Evolutionary conservation across 2,329 filamentous ascomycete genomes (phyloP).

Genomic region (Colletotrichum lupini): DNA sequence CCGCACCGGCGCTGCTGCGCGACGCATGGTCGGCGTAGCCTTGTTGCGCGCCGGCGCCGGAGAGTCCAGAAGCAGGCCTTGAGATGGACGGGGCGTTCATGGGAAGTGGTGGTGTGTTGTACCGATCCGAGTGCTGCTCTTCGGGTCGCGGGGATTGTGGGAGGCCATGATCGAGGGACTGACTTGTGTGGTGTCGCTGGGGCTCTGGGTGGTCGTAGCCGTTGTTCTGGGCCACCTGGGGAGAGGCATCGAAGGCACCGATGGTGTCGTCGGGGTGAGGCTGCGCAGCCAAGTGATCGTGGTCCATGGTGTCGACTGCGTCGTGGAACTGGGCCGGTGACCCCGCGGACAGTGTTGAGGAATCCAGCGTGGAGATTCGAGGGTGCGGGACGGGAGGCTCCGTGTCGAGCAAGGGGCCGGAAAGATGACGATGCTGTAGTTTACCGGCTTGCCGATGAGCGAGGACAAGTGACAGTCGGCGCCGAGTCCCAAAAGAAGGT

Average conservation of each 20-base stretch:
- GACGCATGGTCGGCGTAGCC: slow-evolving; percentile 57
- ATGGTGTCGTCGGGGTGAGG: slow-evolving; percentile 61
- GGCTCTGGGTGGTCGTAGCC: slow-evolving; percentile 46
- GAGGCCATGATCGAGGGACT: slow-evolving; percentile 62
- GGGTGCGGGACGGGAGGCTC: slow-evolving; percentile 32
- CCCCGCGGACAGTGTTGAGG: slow-evolving; percentile 59
- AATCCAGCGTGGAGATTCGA: slow-evolving; percentile 60
- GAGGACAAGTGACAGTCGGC: slow-evolving; percentile 20
- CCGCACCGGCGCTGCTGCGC: slow-evolving; percentile 50
- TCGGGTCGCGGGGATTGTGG: slow-evolving; percentile 52
- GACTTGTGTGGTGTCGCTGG: slow-evolving; percentile 53
- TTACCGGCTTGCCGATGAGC: background rate
- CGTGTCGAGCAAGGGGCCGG: slow-evolving; percentile 36
- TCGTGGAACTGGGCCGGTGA: slow-evolving; percentile 64
- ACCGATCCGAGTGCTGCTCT: slow-evolving; percentile 57
- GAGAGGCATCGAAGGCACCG: slow-evolving; percentile 60
- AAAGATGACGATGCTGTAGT: slow-evolving; percentile 24
- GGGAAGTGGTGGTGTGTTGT: slow-evolving; percentile 59
- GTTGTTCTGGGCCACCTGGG: slow-evolving; percentile 50
- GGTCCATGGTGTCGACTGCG: slow-evolving; percentile 64
- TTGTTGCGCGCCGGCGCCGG: slow-evolving; percentile 52
- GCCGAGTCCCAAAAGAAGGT: background rate
- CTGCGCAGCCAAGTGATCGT: slow-evolving; percentile 48
- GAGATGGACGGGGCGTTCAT: slow-evolving; percentile 55
- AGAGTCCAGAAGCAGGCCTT: slow-evolving; percentile 66